Evolutionary conservation across 1,284 basidiomycete genomes (phyloP).

Genomic region (Ganoderma leucocontextum): DNA sequence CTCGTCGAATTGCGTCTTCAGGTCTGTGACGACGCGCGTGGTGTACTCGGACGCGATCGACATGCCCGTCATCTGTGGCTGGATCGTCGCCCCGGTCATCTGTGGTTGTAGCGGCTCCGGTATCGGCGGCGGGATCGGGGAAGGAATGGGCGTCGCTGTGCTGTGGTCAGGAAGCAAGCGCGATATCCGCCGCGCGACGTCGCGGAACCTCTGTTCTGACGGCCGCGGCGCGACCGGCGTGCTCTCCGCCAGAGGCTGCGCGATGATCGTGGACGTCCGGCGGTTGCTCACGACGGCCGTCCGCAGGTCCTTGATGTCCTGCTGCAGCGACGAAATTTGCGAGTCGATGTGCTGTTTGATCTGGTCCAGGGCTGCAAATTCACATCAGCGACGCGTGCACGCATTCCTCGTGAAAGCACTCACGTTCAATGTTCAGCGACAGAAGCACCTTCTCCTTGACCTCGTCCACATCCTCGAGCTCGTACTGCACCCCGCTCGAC

Average conservation of each 20-base stretch:
- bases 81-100: neutral
- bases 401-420: constrained; percentile 46
- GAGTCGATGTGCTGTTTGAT: constrained; percentile 98
- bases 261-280: constrained; percentile 58
- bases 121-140: constrained; percentile 30
- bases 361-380: constrained; percentile 89
- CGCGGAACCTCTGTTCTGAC: constrained; percentile 75
- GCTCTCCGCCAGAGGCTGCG: constrained; percentile 66
- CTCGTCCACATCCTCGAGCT: constrained; percentile 95
- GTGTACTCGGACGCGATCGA: constrained; percentile 78
- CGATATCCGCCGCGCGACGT: constrained; percentile 74
- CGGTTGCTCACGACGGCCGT: constrained; percentile 63
- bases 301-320: constrained; percentile 93
- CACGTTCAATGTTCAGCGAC: constrained; percentile 96
- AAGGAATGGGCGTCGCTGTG: constrained; percentile 22
- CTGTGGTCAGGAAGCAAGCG: constrained; percentile 57
- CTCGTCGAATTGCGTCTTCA: constrained; percentile 94
- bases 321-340: constrained; percentile 86
- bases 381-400: constrained; percentile 12
- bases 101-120: constrained; percentile 48
- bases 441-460: constrained; percentile 89
- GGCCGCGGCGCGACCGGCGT: constrained; percentile 68
- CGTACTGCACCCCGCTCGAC: constrained; percentile 91
- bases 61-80: constrained; percentile 70
- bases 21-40: constrained; percentile 76